Evolutionary conservation across 805 yeast species (phyloP).

Genomic region (Kazachstania viticola): DNA sequence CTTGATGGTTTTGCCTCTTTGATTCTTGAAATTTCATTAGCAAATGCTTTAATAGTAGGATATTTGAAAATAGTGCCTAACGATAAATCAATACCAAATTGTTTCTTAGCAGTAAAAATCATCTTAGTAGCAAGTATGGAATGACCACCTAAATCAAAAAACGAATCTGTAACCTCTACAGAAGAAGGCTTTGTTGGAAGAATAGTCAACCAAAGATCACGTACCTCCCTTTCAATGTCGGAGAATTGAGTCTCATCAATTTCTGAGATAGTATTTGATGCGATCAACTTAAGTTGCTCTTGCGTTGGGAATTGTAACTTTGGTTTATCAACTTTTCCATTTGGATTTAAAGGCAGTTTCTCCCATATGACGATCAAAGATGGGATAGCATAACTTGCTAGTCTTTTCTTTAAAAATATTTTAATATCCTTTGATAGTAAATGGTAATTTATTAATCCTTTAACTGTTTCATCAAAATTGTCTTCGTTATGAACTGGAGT

Average conservation of each 20-base stretch:
- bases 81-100: constrained; percentile 70
- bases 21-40: constrained; percentile 52
- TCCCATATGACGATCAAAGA: constrained; percentile 79
- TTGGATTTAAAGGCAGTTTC: constrained; percentile 87
- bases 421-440: constrained; percentile 72
- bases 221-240: constrained; percentile 52
- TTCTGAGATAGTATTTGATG: constrained; percentile 34
- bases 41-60: constrained; percentile 76
- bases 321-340: constrained; percentile 97
- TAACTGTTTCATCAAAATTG: constrained; percentile 52
- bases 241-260: constrained; percentile 45
- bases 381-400: constrained; percentile 91
- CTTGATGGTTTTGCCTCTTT: constrained; percentile 27
- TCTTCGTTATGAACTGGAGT: constrained; percentile 33
- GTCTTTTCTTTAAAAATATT: constrained; percentile 70
- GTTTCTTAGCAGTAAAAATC: constrained; percentile 84
- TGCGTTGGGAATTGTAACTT: constrained; percentile 90
- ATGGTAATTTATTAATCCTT: constrained; percentile 66
- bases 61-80: constrained; percentile 80
- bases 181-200: constrained; percentile 79
- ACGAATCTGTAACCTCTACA: constrained; percentile 69
- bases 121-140: constrained; percentile 93
- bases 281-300: constrained; percentile 70
- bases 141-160: constrained; percentile 97
- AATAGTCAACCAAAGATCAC: constrained; percentile 76